phyloP scores from a whole-genome alignment of 2,329 filamentous ascomycete genomes.

The Ascochyta pisi region DNA sequence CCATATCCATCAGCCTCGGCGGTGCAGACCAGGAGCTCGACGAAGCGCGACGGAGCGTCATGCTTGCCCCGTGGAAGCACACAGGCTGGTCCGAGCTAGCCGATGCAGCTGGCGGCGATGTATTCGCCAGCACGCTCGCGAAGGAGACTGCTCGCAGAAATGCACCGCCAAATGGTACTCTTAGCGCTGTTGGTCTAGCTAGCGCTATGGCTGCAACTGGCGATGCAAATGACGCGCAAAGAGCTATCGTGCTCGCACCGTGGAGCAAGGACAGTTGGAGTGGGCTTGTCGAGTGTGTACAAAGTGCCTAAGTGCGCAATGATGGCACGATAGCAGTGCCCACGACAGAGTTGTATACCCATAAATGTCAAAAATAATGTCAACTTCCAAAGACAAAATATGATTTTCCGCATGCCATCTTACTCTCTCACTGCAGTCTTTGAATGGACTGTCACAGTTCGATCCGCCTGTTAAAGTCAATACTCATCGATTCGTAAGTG shows the following conservation, averaged over 20 bases:
- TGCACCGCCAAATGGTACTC: conserved; percentile 73
- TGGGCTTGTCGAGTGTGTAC: conserved; percentile 53
- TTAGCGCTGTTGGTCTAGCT: conserved; percentile 74
- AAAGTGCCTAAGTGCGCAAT: conserved; percentile 12
- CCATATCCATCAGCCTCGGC: conserved; percentile 67
- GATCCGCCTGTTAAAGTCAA: no score
- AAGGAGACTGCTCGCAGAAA: conserved; percentile 77
- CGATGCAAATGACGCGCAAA: conserved; percentile 74
- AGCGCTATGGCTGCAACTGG: conserved; percentile 77
- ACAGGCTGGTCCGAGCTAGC: conserved; percentile 83
- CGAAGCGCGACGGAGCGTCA: conserved; percentile 77
- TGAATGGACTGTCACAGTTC: no score
- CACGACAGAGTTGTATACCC: no score
- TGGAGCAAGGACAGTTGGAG: conserved; percentile 75
- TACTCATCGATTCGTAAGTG: no score
- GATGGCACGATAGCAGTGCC: no score
- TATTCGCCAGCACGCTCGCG: conserved; percentile 75
- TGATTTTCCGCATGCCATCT: no score
- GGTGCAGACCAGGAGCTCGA: conserved; percentile 59
- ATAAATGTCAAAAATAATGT: no score
- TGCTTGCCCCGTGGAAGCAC: conserved; percentile 80
- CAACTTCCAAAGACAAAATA: no score
- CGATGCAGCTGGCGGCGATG: conserved; percentile 54
- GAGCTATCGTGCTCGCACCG: conserved; percentile 79
- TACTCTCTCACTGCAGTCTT: no score